Base-by-base conservation (phyloP, 176 grass and related monocot genomes). In the Cocos nucifera region DNA sequence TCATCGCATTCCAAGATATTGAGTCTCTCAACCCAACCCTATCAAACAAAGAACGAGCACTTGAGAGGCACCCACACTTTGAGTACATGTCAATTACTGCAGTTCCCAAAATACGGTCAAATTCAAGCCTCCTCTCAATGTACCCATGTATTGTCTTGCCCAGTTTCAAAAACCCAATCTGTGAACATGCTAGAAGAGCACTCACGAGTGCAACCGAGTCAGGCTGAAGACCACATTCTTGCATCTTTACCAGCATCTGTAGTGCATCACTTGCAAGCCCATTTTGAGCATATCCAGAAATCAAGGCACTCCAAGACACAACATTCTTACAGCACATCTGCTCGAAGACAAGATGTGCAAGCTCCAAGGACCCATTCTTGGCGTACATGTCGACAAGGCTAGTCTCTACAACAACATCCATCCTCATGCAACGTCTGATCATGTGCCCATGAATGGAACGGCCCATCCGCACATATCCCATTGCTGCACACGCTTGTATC, bases 1-100 rank as follows among this genome's bases (percentile, higher is more conserved):
- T 88, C 73, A 80, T 88, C 12, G 57, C 76, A 58, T 88, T 88
- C 85, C 85, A 88, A 10, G 75, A 73, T 23, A 88, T 82, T 72
- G 73, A 65, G 73, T 88, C 85, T 44, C 69, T 73, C 0, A 54
- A 65, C 49, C 25, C 17, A 80, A 83, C 54, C 64, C 56, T 57
- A 50, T 70, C 39, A 28, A 88, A 88, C 24, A 88, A 63, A 12
- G 21, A 53, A 17, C 58, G 76, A 8, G 85, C 80, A 60, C 69
- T 73, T 62, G 20, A 15, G 8, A 88, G 56, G 63, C 69, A 80
- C 17, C 85, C 85, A 0, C 85, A 83, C 72, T 88, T 88, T 6
- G 85, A 88, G 53, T 88, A 88, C 85, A 88, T 88, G 19, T 83
- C 51, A 63, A 88, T 65, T 32, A 73, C 59, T 54, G 80, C 69